Evolutionary conservation across 305 asterid species (phyloP).

Genomic region (Galium porrigens): DNA sequence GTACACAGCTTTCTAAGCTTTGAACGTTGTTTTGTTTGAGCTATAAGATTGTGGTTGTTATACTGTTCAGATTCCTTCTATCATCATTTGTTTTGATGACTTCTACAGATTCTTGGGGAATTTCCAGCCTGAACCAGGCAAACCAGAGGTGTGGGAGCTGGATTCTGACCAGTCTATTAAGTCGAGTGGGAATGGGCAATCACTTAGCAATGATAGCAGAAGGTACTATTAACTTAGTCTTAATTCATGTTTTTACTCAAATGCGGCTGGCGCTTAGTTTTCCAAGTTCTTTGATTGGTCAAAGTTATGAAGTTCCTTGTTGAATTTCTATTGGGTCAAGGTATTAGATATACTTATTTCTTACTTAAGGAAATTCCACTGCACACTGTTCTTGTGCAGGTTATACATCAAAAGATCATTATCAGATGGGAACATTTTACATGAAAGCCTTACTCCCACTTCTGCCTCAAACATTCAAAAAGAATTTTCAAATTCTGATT

Average conservation of each 20-base stretch:
- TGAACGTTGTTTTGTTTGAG: background rate
- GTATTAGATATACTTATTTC: conserved; percentile 8
- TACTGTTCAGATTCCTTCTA: background rate
- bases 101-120: conserved; percentile 73
- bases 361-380: background rate
- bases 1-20: background rate
- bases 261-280: too few relatives aligned
- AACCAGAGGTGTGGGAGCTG: conserved; percentile 87
- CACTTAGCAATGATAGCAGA: conserved; percentile 29
- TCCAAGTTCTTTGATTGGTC: too few relatives aligned
- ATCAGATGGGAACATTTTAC: conserved; percentile 85
- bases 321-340: background rate
- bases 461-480: conserved; percentile 27
- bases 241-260: background rate
- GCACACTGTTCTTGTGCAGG: conserved; percentile 25
- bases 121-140: conserved; percentile 72
- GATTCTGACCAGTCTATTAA: conserved; percentile 53
- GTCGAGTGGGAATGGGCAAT: conserved; percentile 42
- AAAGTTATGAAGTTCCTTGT: background rate
- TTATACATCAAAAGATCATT: conserved; percentile 56
- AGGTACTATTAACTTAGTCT: conserved; percentile 27
- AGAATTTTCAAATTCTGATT: conserved; percentile 21
- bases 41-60: background rate
- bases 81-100: conserved; percentile 16
- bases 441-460: conserved; percentile 36